Evolutionary conservation across 495 filamentous ascomycete species (phyloP), one percentile per base, ranked within the genome.

Genomic region (Aspergillus wentii): DNA sequence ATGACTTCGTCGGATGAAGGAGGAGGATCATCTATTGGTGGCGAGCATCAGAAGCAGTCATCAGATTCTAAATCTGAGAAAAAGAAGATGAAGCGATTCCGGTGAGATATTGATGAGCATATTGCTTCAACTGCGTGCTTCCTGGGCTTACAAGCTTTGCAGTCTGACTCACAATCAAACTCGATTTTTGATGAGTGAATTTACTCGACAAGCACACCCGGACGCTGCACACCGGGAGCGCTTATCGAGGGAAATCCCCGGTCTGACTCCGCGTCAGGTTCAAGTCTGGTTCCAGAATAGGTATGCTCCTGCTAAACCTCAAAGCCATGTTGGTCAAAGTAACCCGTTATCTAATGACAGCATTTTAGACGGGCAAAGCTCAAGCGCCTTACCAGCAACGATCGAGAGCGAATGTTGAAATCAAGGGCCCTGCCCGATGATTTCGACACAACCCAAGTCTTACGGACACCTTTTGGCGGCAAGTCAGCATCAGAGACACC

Each of bases 241-340:
- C 21, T 68, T 97, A 35, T 91, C 91, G 21, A 72, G 85, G 40
- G 91, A 96, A 54, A 96, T 97, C 35, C 91, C 91, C 29, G 91
- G 91, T 8, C 67, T 97, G 30, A 95, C 86, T 42, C 88, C 91
- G 27, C 79, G 91, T 41, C 91, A 97, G 57, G 91, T 97, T 7
- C 91, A 97, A 67, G 91, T 97, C 41, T 97, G 91, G 91, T 97
- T 97, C 62, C 91, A 97, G 63, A 97, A 97, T 64, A 80, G 91
- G 91, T 95, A 74, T 47, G 74, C 4, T 29, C 14, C 14, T 29
- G 4, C 10, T 57, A 36, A 40, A 52, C 33, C 43, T n/a, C n/a
- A n/a, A n/a, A n/a, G n/a, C n/a, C 49, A 43, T 5, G 25, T 26
- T 37, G 13, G 10, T 18, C 16, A 27, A 23, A 16, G 13, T 13